These are phyloP conservation scores for Blastobotrys parvus DNA, from an alignment of 805 yeast genomes.

Conservation along the genomic window DNA sequence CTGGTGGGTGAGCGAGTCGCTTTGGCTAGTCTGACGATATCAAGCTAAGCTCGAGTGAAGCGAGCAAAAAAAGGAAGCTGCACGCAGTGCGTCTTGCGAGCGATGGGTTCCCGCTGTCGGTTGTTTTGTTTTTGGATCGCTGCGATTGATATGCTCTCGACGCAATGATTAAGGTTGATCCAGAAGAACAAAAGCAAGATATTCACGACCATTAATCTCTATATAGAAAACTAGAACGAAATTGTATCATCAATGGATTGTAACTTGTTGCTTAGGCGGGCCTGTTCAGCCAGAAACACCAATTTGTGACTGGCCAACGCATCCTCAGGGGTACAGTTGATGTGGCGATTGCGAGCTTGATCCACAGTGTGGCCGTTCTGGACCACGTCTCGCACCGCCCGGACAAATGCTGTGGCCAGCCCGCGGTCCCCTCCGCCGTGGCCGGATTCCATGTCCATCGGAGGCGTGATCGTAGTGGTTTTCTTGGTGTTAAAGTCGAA, in stretches of 20 bases:
- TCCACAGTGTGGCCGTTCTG: conserved; percentile 9
- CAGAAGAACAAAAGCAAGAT: conserved; percentile 74
- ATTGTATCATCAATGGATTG: not conserved
- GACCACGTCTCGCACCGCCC: conserved; percentile 15
- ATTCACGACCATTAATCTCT: conserved; percentile 68
- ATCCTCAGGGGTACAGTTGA: conserved; percentile 21
- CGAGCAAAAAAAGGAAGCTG: no score
- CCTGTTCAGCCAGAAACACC: conserved; percentile 21
- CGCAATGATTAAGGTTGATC: conserved; percentile 95
- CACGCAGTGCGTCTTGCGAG: no score
- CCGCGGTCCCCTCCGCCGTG: conserved; percentile 25
- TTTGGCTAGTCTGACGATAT: no score
- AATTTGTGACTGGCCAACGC: conserved; percentile 18
- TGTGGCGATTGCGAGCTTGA: conserved; percentile 15
- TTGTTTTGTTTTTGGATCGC: no score
- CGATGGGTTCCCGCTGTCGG: no score
- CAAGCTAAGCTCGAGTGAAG: no score
- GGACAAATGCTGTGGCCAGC: conserved; percentile 20
- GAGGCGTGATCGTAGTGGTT: conserved; percentile 8
- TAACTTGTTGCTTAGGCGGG: conserved; percentile 7
- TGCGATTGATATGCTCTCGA: no score
- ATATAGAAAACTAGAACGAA: not conserved
- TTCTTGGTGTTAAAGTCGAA: conserved; percentile 18
- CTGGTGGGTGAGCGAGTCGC: no score
- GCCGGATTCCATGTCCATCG: conserved; percentile 16